phyloP scores from a whole-genome alignment of 2,329 filamentous ascomycete genomes.

The Aspergillus sp. region DNA sequence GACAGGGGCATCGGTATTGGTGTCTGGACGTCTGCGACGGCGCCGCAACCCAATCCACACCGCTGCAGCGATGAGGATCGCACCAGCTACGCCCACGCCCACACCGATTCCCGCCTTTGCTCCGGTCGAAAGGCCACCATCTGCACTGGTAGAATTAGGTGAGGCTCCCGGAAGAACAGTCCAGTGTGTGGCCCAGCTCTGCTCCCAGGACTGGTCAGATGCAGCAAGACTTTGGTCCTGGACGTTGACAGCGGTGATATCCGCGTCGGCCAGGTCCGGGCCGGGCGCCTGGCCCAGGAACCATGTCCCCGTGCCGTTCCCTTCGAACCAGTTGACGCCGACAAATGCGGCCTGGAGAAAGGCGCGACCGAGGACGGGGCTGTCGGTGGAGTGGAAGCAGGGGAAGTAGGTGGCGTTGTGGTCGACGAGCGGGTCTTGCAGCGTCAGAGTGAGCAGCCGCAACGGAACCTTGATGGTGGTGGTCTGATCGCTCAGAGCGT shows the following conservation, averaged over 20 bases:
- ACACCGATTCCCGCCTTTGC: slow-evolving; percentile 4
- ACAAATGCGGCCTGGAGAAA: slow-evolving; percentile 25
- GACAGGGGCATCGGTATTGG: not conserved
- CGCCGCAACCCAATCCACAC: slow-evolving; percentile 3
- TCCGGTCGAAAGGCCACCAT: not conserved
- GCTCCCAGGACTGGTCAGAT: slow-evolving; percentile 7
- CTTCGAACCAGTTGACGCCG: slow-evolving; percentile 18
- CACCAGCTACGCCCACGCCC: not conserved
- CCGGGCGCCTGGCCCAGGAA: slow-evolving; percentile 24
- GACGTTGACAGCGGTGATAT: slow-evolving; percentile 4
- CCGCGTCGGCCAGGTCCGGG: slow-evolving; percentile 6
- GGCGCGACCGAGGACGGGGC: slow-evolving; percentile 19
- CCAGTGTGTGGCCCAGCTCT: slow-evolving; percentile 16
- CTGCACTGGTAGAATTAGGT: not conserved
- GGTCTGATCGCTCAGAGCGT: slow-evolving; percentile 9
- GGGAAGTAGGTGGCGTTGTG: slow-evolving; percentile 19
- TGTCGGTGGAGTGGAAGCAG: slow-evolving; percentile 12
- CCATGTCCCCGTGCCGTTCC: slow-evolving; percentile 11
- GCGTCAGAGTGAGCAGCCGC: slow-evolving; percentile 18
- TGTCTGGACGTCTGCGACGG: not conserved
- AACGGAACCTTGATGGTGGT: slow-evolving; percentile 21
- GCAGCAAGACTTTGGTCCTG: not conserved
- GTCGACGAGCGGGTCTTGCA: slow-evolving; percentile 19
- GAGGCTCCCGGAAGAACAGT: not conserved
- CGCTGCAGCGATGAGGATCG: not conserved